Percentiles rank a stretch among this genome's conserved stretches.
phyloP scores from a whole-genome alignment of 2,329 filamentous ascomycete genomes.

The Paecilomyces fulvus region DNA sequence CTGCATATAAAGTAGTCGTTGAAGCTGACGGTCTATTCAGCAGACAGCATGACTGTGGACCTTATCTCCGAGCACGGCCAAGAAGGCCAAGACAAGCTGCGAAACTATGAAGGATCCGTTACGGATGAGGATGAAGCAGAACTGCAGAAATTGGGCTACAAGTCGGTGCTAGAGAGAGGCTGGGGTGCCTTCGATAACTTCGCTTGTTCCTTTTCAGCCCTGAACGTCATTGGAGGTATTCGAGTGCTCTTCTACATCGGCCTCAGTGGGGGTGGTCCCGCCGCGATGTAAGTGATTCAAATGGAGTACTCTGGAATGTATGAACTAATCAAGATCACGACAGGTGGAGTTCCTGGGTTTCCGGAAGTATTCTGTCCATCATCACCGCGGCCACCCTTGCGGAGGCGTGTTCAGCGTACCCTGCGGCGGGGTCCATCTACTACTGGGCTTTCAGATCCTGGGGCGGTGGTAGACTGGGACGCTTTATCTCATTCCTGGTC shows the following conservation, averaged over 20 bases:
- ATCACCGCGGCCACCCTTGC: conserved; percentile 22
- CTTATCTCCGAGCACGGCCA: background rate
- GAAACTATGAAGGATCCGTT: conserved; percentile 3
- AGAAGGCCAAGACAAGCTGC: background rate
- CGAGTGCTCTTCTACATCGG: conserved; percentile 21
- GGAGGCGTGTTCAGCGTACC: conserved; percentile 22
- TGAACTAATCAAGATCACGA: background rate
- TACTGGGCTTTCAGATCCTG: conserved; percentile 23
- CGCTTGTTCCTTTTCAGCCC: conserved; percentile 19
- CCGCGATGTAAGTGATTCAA: background rate
- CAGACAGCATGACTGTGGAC: background rate
- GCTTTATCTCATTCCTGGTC: conserved; percentile 40
- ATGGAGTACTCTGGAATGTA: background rate
- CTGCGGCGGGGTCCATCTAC: conserved; percentile 23
- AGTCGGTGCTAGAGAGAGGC: conserved; percentile 15
- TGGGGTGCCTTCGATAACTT: conserved; percentile 21
- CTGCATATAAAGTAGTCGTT: background rate
- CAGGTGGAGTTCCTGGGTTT: background rate
- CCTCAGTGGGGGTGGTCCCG: conserved; percentile 16
- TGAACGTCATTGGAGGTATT: conserved; percentile 20
- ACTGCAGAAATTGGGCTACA: conserved; percentile 17
- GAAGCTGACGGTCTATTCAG: background rate
- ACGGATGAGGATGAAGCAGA: conserved; percentile 19
- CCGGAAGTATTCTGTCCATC: background rate
- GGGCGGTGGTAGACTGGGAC: conserved; percentile 15